Conservation (phyloP, 1,139 yeast genomes). For the Petasospora fabianii region DNA sequence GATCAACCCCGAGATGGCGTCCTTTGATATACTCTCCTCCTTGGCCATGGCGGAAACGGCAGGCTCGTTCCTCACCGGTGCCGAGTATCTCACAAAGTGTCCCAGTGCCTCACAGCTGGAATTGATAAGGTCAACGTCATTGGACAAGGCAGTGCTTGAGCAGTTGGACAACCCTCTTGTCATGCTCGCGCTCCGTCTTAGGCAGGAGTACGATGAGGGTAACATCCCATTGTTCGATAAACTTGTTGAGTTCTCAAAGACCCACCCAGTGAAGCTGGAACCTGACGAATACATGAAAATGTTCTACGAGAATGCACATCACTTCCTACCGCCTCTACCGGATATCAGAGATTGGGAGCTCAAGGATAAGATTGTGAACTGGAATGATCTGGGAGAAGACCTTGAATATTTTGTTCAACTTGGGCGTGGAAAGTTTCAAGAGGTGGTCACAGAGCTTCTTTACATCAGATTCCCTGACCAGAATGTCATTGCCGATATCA, state of each 20-base stretch:
- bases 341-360: slow-evolving; percentile 8
- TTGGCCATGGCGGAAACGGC: slow-evolving; percentile 10
- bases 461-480: slow-evolving; percentile 14
- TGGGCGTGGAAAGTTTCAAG: slow-evolving; percentile 13
- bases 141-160: slow-evolving; percentile 4
- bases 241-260: slow-evolving; percentile 2
- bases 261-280: slow-evolving; percentile 2
- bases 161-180: slow-evolving; percentile 12
- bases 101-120: slow-evolving; percentile 12
- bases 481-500: slow-evolving; percentile 4
- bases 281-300: slow-evolving; percentile 2
- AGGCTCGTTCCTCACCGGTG: slow-evolving; percentile 9
- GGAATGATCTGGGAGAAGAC: slow-evolving; percentile 5
- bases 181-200: slow-evolving; percentile 11
- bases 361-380: slow-evolving; percentile 1
- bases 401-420: slow-evolving; percentile 4
- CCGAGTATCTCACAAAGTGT: slow-evolving; percentile 6
- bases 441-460: slow-evolving; percentile 9
- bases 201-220: slow-evolving; percentile 11
- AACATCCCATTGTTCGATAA: slow-evolving; percentile 15
- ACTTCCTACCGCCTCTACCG: slow-evolving; percentile 10
- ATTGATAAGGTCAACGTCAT: slow-evolving; percentile 7
- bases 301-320: slow-evolving; percentile 5
- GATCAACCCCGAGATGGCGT: slow-evolving; percentile 2
- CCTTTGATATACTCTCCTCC: slow-evolving; percentile 8